Base-by-base conservation (phyloP, 2,329 filamentous ascomycete species). In the Curvularia verruculosa region DNA sequence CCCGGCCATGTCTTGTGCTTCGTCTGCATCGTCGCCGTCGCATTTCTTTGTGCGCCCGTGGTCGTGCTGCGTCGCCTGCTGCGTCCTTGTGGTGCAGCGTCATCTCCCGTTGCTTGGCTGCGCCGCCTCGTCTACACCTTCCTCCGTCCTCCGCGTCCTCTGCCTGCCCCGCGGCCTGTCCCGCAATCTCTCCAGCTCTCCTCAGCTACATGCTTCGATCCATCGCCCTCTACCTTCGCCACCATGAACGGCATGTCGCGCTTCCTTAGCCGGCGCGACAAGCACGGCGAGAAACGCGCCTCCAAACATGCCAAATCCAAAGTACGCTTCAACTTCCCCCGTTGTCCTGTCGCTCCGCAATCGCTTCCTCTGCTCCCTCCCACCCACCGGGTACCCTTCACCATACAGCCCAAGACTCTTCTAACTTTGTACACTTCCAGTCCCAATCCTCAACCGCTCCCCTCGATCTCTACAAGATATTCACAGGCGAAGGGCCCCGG, bases 231-330 rank as follows among this genome's bases (percentile, higher is more conserved):
- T 36, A 39, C 58, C 57, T 51, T 24, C 10, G 34, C 56, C 63
- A 78, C 63, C 61, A 81, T 82, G 79, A 80, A 78, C 68, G 79
- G 77, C 70, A 78, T 83, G 61, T 87, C 85, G 72, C 87, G 88
- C 68, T 87, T 92, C 73, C 85, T 90, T 58, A 90, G 85, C 75
- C 82, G 88, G 65, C 85, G 88, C 64, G 89, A 91, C 69, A 91
- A 80, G 75, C 65, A 75, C 57, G 67, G 67, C 49, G 75, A 76
- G 60, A 77, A 77, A 64, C 75, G 71, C 64, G 54, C 59, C 37
- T 68, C 69, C 49, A 77, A 75, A 58, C 59, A 70, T 54, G 55
- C 64, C 44, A 64, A 60, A 59, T 69, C 58, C 58, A 76, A 75
- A 71, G 74, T 76, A 75, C 58, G 65, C 61, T 61, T 54, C 40